A percentile compares a stretch with the other conserved stretches of the same genome.
phyloP scores from a whole-genome alignment of 768 basidiomycete species.

The Wakefieldia striispora region DNA sequence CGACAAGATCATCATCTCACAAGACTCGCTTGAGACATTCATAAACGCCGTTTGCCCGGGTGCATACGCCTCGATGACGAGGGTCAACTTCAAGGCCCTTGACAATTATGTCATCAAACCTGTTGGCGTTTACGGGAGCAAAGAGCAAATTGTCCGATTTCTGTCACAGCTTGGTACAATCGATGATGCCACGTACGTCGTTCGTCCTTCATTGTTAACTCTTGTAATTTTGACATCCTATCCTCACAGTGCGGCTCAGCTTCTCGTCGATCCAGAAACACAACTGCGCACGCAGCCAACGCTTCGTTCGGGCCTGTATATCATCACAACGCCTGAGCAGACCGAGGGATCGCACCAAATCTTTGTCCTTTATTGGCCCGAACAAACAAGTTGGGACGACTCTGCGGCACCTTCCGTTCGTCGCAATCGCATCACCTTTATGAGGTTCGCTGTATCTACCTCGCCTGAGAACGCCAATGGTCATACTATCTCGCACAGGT shows the following conservation, averaged over 20 bases:
- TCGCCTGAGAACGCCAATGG: neutral
- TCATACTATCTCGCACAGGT: conserved; percentile 35
- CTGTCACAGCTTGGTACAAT: conserved; percentile 37
- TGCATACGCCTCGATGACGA: conserved; percentile 52
- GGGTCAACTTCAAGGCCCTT: conserved; percentile 53
- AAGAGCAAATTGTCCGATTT: conserved; percentile 47
- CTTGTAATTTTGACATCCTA: neutral
- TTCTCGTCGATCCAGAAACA: conserved; percentile 11
- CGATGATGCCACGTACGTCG: conserved; percentile 39
- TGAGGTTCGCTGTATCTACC: conserved; percentile 41
- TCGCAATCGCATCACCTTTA: conserved; percentile 58
- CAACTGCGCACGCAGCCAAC: conserved; percentile 2
- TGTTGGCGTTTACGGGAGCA: conserved; percentile 58
- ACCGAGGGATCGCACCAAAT: conserved; percentile 20
- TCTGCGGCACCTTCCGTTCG: conserved; percentile 40
- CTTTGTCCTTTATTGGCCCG: conserved; percentile 62
- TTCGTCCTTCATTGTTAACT: neutral
- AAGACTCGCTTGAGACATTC: conserved; percentile 46
- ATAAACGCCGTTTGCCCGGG: conserved; percentile 49
- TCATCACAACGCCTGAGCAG: conserved; percentile 9
- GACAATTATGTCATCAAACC: conserved; percentile 48
- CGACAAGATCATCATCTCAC: conserved; percentile 61
- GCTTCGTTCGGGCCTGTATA: conserved; percentile 24
- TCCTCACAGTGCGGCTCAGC: conserved; percentile 10
- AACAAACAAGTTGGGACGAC: conserved; percentile 58